These are phyloP conservation scores for Russula sp. DNA, from an alignment of 768 basidiomycete species.

Conservation along the genomic window DNA sequence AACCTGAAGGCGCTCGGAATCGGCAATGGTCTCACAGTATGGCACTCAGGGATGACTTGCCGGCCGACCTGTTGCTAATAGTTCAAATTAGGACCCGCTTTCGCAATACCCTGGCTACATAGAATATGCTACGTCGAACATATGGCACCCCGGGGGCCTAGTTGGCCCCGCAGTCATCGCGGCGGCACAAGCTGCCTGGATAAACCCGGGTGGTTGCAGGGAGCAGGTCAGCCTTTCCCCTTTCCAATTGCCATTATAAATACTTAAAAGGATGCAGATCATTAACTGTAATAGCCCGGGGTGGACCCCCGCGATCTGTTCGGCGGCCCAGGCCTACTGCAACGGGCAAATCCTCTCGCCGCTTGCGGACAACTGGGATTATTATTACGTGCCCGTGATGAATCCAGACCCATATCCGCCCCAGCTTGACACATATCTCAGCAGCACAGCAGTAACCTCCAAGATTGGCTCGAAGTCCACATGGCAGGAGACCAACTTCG, in stretches of 20 bases:
- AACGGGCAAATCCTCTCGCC: too few relatives aligned
- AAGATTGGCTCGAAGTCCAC: constrained; percentile 46
- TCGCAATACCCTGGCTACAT: constrained; percentile 59
- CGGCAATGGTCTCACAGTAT: constrained; percentile 59
- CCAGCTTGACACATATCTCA: constrained; percentile 37
- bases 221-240: constrained; percentile 40
- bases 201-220: constrained; percentile 47
- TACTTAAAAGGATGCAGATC: constrained; percentile 41
- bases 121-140: constrained; percentile 52
- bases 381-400: constrained; percentile 47
- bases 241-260: background rate
- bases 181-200: constrained; percentile 46
- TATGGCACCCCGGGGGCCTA: constrained; percentile 46
- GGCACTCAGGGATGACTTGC: constrained; percentile 17
- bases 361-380: constrained; percentile 45
- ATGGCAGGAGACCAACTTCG: constrained; percentile 41
- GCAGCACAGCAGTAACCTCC: constrained; percentile 34
- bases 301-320: constrained; percentile 39
- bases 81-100: constrained; percentile 37
- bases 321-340: constrained; percentile 45
- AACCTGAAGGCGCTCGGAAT: constrained; percentile 64
- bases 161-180: constrained; percentile 45
- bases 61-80: background rate
- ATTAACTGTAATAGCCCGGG: constrained; percentile 46
- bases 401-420: constrained; percentile 52